Base-by-base conservation (phyloP, 1,284 basidiomycete species). In the Caloboletus inedulis region DNA sequence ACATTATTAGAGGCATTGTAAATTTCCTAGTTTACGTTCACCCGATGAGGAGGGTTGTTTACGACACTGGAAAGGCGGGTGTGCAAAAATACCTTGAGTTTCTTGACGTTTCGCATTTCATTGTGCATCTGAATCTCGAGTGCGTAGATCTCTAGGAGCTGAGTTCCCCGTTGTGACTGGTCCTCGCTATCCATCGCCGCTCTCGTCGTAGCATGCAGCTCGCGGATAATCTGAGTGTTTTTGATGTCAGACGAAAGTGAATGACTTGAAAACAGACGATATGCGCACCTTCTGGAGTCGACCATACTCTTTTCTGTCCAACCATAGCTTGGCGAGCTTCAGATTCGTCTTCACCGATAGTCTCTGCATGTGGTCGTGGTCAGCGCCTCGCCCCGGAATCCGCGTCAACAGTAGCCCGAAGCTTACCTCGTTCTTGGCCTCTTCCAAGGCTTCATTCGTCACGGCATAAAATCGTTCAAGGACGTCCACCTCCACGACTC, bases 51-150 rank as follows among this genome's bases (percentile, higher is more conserved):
- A 21, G 12, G 9, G 25, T 30, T 14, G 47, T 40, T 31, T 23
- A 27, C 29, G 23, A 31, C 27, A 16, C 0, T 21, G 14, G 23
- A 21, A 31, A 14, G 35, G 30, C n/a, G 13, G 30, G 23, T 16
- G n/a, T 23, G 34, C 23, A 37, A 19, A 23, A 14, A 34, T 51
- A 88, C 93, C 78, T 98, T 97, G 47, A 98, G 79, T 70, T 97
- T 98, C 74, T 95, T 94, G 73, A 87, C 89, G 69, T 99, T 97
- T 63, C 89, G 86, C 59, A 87, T 90, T 72, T 98, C 94, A 62
- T 94, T 95, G 73, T 98, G 94, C 97, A 99, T 99, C 68, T 98
- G 96, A 51, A 99, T 99, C 71, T 99, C 96, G 43, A 98, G 84
- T 0, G 97, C 95, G 65, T 98, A 98, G 43, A 99, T 92, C 72